Conservation (phyloP, 495 filamentous ascomycete genomes). For the Amorphotheca resinae region DNA sequence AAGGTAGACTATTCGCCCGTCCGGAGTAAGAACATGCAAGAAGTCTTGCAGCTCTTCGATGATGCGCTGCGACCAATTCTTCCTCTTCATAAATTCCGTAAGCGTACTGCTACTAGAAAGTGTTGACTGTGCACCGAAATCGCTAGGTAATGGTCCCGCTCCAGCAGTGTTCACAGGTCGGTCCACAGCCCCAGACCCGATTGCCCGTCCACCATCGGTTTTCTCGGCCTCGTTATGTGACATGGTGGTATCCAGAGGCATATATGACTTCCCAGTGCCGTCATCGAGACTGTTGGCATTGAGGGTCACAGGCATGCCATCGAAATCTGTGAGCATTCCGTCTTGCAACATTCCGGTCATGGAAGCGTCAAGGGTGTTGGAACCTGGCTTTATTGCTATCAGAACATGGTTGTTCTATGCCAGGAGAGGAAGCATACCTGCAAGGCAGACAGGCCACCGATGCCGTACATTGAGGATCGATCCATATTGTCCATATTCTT, state of each 20-base stretch:
- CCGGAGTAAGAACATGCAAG: conserved; percentile 71
- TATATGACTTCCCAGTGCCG: conserved; percentile 5
- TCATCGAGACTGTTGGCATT: conserved; percentile 11
- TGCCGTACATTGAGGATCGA: conserved; percentile 2
- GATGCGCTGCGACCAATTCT: conserved; percentile 82
- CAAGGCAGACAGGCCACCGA: conserved; percentile 10
- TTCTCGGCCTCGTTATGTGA: conserved; percentile 6
- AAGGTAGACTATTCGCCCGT: conserved; percentile 71
- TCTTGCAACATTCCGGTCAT: conserved; percentile 29
- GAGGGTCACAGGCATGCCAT: conserved; percentile 17
- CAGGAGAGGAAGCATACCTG: conserved; percentile 8
- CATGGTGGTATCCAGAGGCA: conserved; percentile 2
- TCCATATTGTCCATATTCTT: background rate
- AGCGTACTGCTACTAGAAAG: conserved; percentile 47
- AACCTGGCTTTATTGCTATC: background rate
- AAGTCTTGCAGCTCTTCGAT: conserved; percentile 86
- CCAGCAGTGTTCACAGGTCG: conserved; percentile 32
- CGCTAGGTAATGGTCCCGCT: conserved; percentile 42
- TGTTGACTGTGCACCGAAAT: conserved; percentile 37
- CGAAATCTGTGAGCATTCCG: conserved; percentile 19
- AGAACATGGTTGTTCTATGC: background rate
- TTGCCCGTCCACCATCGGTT: conserved; percentile 3
- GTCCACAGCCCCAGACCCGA: conserved; percentile 4
- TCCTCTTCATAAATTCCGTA: conserved; percentile 71
- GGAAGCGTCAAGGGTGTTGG: conserved; percentile 17